Base-by-base conservation (phyloP, 805 yeast genomes). In the Saccharomyces mikatae region DNA sequence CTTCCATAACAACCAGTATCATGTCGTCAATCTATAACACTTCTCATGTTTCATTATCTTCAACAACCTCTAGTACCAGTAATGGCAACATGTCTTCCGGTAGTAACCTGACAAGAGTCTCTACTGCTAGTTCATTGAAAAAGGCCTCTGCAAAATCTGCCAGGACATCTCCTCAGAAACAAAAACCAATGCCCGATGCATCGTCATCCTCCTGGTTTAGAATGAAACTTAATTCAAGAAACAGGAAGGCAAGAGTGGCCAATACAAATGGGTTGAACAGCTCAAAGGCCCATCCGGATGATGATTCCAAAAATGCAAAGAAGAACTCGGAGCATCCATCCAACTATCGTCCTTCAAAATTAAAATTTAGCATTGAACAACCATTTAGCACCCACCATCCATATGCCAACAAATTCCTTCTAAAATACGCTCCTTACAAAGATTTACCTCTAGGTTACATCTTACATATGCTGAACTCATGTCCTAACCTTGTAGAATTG, bases 381-480 rank as follows among this genome's bases (percentile, higher is more conserved):
- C 61, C 58, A 22, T 51, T 53, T 14, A 53, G 41, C 22, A 51
- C 56, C 1, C 41, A 69, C 2, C 90, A 87, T 64, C 94, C 94
- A 2, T 67, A 71, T 48, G 81, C 82, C 46, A 84, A 80, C 64
- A 79, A 81, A 54, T 81, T 84, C 58, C 66, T 88, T 41, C 62
- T 76, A 52, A 84, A 80, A 66, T 86, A 86, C 68, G 76, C 88
- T 2, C 74, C 79, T 22, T 77, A 84, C n/a, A 81, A 79, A 60
- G 97, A 89, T 66, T 65, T 89, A 6, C 97, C 97, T 0, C 71
- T 85, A 29, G 97, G 96, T 0, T 81, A 82, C 58, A 62, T 90
- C 9, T 64, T 89, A 13, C 95, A 87, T 65, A 62, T 89, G 41
- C 63, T 89, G 41, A 77, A 77, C n/a, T 71, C 80, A 32, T 90